Evolutionary conservation across 73 alveolate genomes (phyloP), one percentile per base, ranked within the genome.

Genomic region (Effrenium voratum): DNA sequence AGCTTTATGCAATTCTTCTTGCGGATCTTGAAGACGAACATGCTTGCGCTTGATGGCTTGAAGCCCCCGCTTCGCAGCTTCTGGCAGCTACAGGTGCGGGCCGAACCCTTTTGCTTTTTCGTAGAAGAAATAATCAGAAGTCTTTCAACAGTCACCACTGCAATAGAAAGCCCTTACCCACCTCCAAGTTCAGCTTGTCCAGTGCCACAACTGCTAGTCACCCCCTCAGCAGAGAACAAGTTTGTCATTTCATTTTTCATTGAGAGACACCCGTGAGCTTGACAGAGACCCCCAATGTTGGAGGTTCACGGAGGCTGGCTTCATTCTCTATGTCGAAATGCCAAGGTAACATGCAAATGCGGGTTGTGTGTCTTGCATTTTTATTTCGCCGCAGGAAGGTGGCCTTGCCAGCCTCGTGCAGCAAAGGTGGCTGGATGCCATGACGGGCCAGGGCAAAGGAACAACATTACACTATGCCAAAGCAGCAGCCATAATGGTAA

Each of bases 401-500:
- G 34, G 0, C 13, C 34, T 49, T 32, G 13, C 55, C 49, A 16
- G 34, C 84, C 26, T 5, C 40, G 55, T 73, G 70, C 91, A 26
- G 91, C 91, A 45, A 80, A 80, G 15, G 70, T 80, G 46, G 68
- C 34, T 45, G 63, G n/a, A 1, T 66, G 91, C 91, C 70, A 44
- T 38, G 84, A 1, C n/a, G 84, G 72, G 46, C 60, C n/a, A n/a
- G n/a, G n/a, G n/a, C n/a, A n/a, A n/a, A n/a, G n/a, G n/a, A n/a
- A n/a, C n/a, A n/a, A n/a, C n/a, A n/a, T n/a, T n/a, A n/a, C n/a
- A n/a, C n/a, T n/a, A n/a, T n/a, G n/a, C n/a, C n/a, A n/a, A n/a
- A n/a, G n/a, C n/a, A n/a, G n/a, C n/a, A n/a, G n/a, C n/a, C n/a
- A n/a, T n/a, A n/a, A n/a, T n/a, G n/a, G n/a, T 44, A 6, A 28